These are phyloP conservation scores for Heliosperma pusillum DNA, from an alignment of 148 eudicot genomes.

Conservation along the genomic window DNA sequence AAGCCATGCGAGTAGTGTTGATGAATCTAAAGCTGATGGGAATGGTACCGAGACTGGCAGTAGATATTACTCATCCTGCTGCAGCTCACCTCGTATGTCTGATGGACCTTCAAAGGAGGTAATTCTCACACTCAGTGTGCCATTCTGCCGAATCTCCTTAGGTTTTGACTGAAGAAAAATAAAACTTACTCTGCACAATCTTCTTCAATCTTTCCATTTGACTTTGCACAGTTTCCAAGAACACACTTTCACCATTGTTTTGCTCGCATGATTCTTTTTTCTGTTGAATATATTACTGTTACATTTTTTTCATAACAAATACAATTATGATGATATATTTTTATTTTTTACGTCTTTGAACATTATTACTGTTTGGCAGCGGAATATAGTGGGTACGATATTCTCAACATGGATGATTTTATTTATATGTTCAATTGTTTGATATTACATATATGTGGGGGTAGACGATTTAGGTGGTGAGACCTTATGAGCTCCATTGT, in stretches of 20 bases:
- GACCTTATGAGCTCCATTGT: too few relatives aligned
- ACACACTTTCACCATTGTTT: background rate
- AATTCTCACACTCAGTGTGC: background rate
- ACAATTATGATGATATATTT: too few relatives aligned
- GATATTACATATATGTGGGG: too few relatives aligned
- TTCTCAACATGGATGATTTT: too few relatives aligned
- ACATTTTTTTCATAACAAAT: too few relatives aligned
- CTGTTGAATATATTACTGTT: background rate
- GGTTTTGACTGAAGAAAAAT: too few relatives aligned
- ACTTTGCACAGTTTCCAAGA: background rate
- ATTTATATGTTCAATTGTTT: too few relatives aligned
- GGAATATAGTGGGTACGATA: too few relatives aligned
- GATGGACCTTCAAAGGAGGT: conserved; percentile 92
- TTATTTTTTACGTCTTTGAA: too few relatives aligned
- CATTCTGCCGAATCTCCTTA: background rate
- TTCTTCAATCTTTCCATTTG: background rate
- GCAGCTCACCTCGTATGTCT: conserved; percentile 72
- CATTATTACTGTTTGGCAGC: too few relatives aligned
- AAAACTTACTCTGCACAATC: background rate
- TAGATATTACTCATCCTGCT: conserved; percentile 67
- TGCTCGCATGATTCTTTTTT: too few relatives aligned
- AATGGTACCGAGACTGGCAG: conserved; percentile 67
- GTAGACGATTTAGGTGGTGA: too few relatives aligned
- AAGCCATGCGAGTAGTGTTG: conserved; percentile 81
- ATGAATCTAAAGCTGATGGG: conserved; percentile 66